phyloP scores from a whole-genome alignment of 2,329 filamentous ascomycete genomes.

The Fusarium albosuccineum region DNA sequence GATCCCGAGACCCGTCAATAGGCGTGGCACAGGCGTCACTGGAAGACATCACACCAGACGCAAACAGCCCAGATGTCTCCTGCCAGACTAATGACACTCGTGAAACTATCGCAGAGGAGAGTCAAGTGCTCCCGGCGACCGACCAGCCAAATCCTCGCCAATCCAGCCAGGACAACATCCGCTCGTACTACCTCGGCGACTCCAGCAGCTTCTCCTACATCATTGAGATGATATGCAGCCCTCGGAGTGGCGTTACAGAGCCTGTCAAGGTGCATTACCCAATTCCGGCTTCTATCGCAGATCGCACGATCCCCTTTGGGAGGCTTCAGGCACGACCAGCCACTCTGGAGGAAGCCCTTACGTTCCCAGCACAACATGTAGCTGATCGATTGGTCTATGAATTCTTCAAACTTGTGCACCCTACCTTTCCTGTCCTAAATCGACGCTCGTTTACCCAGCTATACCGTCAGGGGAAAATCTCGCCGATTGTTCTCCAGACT shows the following conservation, averaged over 20 bases:
- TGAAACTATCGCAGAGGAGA: accelerated
- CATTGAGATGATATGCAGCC: conserved; percentile 36
- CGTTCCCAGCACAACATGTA: conserved; percentile 15
- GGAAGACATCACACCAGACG: not conserved
- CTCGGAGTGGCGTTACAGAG: conserved; percentile 27
- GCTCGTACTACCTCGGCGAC: conserved; percentile 27
- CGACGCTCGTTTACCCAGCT: not conserved
- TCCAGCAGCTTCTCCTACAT: conserved; percentile 37
- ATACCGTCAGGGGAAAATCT: conserved; percentile 13
- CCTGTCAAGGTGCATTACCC: conserved; percentile 40
- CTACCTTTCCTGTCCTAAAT: conserved; percentile 28
- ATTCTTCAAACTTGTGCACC: conserved; percentile 28
- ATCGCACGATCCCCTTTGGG: conserved; percentile 16
- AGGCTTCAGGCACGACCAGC: conserved; percentile 14
- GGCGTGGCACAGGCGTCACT: not conserved
- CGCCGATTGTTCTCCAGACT: conserved; percentile 17
- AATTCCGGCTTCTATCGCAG: conserved; percentile 33
- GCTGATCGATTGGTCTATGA: conserved; percentile 21
- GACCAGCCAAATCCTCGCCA: not conserved
- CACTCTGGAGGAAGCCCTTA: conserved; percentile 21
- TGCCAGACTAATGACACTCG: not conserved
- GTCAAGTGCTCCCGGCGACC: not conserved
- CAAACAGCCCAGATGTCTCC: not conserved
- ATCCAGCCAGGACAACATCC: not conserved
- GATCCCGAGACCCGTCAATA: not conserved